Evolutionary conservation across 2,329 filamentous ascomycete genomes (phyloP).

Genomic region (Truncatella angustata): DNA sequence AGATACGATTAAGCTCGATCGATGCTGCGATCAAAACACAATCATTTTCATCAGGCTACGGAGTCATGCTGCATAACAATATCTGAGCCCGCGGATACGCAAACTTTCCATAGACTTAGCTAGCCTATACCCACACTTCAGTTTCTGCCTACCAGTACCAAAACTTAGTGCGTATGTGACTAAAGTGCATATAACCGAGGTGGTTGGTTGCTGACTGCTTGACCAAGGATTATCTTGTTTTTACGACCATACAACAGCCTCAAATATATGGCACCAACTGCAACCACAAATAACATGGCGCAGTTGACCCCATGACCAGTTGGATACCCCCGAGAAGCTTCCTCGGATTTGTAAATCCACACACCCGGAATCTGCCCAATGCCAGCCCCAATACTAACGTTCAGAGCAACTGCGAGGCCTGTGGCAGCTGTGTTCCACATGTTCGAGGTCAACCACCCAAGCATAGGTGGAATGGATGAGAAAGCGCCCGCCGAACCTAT

Average conservation of each 20-base stretch:
- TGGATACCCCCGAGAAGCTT: conserved; percentile 60
- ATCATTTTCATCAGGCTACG: no score
- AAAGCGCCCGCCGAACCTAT: conserved; percentile 66
- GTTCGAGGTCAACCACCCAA: conserved; percentile 71
- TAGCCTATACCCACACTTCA: no score
- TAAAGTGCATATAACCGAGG: conserved; percentile 40
- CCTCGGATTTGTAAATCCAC: conserved; percentile 69
- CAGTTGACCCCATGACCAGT: conserved; percentile 63
- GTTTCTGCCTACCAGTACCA: no score
- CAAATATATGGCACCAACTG: conserved; percentile 32
- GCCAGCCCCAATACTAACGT: conserved; percentile 64
- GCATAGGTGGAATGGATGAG: conserved; percentile 65
- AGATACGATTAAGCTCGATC: no score
- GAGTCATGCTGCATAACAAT: no score
- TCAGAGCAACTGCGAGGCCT: conserved; percentile 68
- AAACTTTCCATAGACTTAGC: no score
- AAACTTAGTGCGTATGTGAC: no score
- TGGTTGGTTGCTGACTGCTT: conserved; percentile 27
- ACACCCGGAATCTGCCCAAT: conserved; percentile 70
- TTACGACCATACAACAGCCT: conserved; percentile 54
- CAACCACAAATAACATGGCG: conserved; percentile 34
- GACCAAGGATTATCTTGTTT: conserved; percentile 35
- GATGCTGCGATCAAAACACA: no score
- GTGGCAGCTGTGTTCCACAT: conserved; percentile 62
- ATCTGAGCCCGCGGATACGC: no score